Evolutionary conservation across 2,329 filamentous ascomycete genomes (phyloP), one percentile per base, ranked within the genome.

Genomic region (Colletotrichum orchidophilum): DNA sequence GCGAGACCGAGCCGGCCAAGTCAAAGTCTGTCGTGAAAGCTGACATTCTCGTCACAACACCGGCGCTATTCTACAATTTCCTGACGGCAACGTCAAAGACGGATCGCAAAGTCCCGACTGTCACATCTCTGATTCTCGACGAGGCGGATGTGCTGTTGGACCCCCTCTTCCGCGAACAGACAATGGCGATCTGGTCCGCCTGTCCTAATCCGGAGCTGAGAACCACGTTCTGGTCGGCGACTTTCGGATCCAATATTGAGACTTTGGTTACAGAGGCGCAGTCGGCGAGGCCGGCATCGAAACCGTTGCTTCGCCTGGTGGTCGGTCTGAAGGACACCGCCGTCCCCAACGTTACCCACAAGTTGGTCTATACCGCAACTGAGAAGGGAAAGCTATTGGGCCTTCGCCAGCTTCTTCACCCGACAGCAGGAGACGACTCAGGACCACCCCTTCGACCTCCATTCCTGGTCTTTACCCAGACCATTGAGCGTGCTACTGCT

Each of bases 321-420:
- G 94, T 98, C n/a, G 96, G 96, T 5, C 85, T 99, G 59, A 98
- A 98, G 83, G 96, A 99, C 81, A 95, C 95, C 2, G 95, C 96
- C 2, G 93, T 99, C 61, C 95, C 96, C 52, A 97, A 97, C 76
- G 93, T 99, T 73, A 88, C 92, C 33, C 96, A 99, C 84, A 93
- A 92, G 75, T 91, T 99, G 29, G 90, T 92, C 33, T 99, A 98
- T 82, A 94, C 95, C 39, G 96, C 94, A 57, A 97, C 93, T 5
- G 96, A 99, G 80, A 91, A 94, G 77, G 96, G 96, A 71, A 99
- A 99, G 80, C 90, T 99, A 33, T 90, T 98, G 65, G 95, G 94
- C 7, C 87, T 99, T 13, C 93, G 96, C 55, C 95, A 98, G 78
- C 89, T 99, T 33, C 87, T 98, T 1, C 95, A 94, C 75, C 95